Conservation (phyloP, 345 rosid species). For the Salix viminalis region DNA sequence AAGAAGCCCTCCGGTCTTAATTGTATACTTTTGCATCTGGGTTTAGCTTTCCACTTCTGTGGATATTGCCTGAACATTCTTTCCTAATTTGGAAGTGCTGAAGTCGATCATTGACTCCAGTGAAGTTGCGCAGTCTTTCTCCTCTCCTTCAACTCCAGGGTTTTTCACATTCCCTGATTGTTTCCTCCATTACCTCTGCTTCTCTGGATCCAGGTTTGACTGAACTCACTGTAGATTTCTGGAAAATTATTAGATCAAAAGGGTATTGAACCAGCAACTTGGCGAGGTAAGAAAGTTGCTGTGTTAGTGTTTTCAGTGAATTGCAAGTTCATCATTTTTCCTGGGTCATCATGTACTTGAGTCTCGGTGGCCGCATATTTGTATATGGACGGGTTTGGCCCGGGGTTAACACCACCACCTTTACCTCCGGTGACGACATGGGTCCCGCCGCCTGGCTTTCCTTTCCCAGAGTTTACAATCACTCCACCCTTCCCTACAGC, state of each 20-base stretch:
- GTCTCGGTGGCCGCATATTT: slow-evolving; percentile 43
- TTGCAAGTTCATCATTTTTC: slow-evolving; percentile 42
- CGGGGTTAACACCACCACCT: slow-evolving; percentile 53
- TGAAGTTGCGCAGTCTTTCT: slow-evolving; percentile 73
- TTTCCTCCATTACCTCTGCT: slow-evolving; percentile 52
- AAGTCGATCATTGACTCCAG: slow-evolving; percentile 81
- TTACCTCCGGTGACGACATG: slow-evolving; percentile 35
- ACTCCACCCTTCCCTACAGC: slow-evolving; percentile 32
- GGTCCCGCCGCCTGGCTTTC: slow-evolving; percentile 47
- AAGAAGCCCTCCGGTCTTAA: slow-evolving; percentile 18
- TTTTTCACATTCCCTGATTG: slow-evolving; percentile 48
- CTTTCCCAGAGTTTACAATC: slow-evolving; percentile 34
- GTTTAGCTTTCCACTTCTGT: slow-evolving; percentile 52
- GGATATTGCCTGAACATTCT: slow-evolving; percentile 44
- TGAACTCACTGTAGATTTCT: slow-evolving; percentile 44
- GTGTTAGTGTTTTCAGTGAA: slow-evolving; percentile 44
- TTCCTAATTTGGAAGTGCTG: slow-evolving; percentile 63
- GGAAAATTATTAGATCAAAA: slow-evolving; percentile 59
- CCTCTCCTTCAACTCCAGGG: slow-evolving; percentile 62
- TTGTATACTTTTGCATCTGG: slow-evolving; percentile 41
- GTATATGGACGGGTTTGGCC: slow-evolving; percentile 35
- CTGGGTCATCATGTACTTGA: slow-evolving; percentile 60
- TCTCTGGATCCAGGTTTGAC: slow-evolving; percentile 55
- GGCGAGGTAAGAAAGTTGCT: slow-evolving; percentile 62
- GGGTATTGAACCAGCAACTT: slow-evolving; percentile 52